Conservation (phyloP, 805 yeast genomes). For the Candida endomychidarum region DNA sequence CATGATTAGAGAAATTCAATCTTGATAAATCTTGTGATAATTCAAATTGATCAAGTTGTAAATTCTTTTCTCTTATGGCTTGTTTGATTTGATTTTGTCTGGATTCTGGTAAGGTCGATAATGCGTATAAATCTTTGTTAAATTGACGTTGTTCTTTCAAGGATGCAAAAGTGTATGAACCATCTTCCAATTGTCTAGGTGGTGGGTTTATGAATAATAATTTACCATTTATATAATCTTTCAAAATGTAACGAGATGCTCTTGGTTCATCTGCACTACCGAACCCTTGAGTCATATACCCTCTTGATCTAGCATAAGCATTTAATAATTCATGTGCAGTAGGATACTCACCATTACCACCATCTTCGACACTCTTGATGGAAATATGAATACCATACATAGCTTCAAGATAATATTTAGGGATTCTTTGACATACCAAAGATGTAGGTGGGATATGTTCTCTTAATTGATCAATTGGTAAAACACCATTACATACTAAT, state of each 20-base stretch:
- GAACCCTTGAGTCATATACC: slow-evolving; percentile 95
- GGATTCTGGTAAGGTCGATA: slow-evolving; percentile 64
- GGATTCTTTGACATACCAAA: slow-evolving; percentile 82
- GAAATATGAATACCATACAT: slow-evolving; percentile 89
- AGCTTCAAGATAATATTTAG: slow-evolving; percentile 86
- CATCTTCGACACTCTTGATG: slow-evolving; percentile 73
- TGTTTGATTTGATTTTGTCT: slow-evolving; percentile 68
- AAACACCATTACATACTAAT: slow-evolving; percentile 95
- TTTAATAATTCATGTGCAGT: slow-evolving; percentile 85
- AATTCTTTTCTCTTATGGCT: slow-evolving; percentile 61
- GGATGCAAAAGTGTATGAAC: slow-evolving; percentile 55
- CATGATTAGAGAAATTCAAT: slow-evolving; percentile 78
- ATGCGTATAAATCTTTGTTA: slow-evolving; percentile 71
- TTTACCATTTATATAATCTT: slow-evolving; percentile 94
- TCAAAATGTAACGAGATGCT: slow-evolving; percentile 87
- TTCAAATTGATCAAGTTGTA: slow-evolving; percentile 54
- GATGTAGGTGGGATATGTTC: slow-evolving; percentile 89
- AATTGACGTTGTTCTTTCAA: slow-evolving; percentile 47
- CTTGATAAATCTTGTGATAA: slow-evolving; percentile 67
- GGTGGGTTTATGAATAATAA: slow-evolving; percentile 85
- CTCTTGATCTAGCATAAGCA: slow-evolving; percentile 95
- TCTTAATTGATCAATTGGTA: slow-evolving; percentile 95
- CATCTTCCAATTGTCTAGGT: slow-evolving; percentile 59
- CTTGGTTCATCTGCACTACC: slow-evolving; percentile 96
- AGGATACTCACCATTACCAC: slow-evolving; percentile 79